Evolutionary conservation across 805 yeast genomes (phyloP), one percentile per base, ranked within the genome.

Genomic region (Teunomyces pallodes): DNA sequence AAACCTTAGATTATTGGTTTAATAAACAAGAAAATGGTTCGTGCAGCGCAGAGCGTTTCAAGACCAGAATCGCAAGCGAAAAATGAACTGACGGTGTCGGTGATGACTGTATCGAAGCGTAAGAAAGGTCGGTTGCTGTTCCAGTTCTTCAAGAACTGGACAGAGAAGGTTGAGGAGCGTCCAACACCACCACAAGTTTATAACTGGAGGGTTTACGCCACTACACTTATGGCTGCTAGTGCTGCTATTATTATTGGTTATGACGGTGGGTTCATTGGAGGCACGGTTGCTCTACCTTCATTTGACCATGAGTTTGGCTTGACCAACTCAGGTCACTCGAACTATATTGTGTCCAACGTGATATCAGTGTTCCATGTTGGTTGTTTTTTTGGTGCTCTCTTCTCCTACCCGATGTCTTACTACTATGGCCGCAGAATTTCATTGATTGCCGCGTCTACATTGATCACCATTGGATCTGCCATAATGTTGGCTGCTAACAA

Each of bases 201-300:
- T 55, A 70, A 70, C 54, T 58, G 53, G 54, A 51, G 67, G 43
- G 56, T 66, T 31, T 68, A 68, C 51, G 56, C 59, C 36, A 70
- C 74, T 10, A 70, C 74, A 4, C 46, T 69, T 31, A 61, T 66
- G 54, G 70, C 74, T 2, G 63, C 71, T 6, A 65, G 70, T 8
- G 74, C 74, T 3, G 72, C 74, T 32, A 66, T 70, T 45, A 67
- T 70, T 43, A 68, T 70, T 42, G 75, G 75, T 7, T 70, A 70
- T 47, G 75, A 70, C 47, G 69, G 72, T 5, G 74, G 72, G 3
- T 70, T 67, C 43, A 70, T 70, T 40, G 75, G 75, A 6, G 74
- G 74, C 7, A 67, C 74, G 3, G 70, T 69, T 27, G 67, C 70
- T 3, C 56, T 70, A 24, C 54, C 54, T 12, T 60, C 69, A 3